These are phyloP conservation scores for Boletus sensibilis DNA, from an alignment of 768 basidiomycete species.

Conservation along the genomic window DNA sequence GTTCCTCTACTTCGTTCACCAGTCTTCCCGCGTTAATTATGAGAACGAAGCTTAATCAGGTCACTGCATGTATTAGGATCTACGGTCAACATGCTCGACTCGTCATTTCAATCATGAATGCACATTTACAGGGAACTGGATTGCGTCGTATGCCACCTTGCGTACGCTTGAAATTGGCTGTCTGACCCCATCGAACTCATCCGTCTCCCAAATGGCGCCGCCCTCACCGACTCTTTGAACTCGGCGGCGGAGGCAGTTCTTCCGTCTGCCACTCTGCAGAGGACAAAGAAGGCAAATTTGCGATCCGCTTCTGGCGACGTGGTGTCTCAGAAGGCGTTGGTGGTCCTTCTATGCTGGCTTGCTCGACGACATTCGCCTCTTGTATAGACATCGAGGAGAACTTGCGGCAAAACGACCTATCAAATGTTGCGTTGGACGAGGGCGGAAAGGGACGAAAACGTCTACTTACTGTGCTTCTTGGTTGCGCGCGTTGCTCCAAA, in stretches of 20 bases:
- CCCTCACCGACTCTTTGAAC: slow-evolving; percentile 5
- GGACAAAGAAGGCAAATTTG: slow-evolving; percentile 45
- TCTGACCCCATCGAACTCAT: background rate
- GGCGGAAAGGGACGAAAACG: too few species aligned
- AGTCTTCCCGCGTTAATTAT: background rate
- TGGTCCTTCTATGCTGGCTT: background rate
- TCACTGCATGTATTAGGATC: background rate
- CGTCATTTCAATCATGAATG: background rate
- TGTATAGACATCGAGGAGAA: slow-evolving; percentile 34
- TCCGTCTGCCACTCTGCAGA: slow-evolving; percentile 57
- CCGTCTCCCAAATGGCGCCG: background rate
- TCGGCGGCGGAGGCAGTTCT: slow-evolving; percentile 44
- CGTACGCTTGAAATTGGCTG: background rate
- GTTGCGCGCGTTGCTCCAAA: slow-evolving; percentile 70
- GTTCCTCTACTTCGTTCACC: too few species aligned
- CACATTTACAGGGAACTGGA: background rate
- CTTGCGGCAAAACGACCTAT: slow-evolving; percentile 20
- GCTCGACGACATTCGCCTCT: slow-evolving; percentile 19
- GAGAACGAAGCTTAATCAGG: too few species aligned
- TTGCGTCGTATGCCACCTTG: background rate
- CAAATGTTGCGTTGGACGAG: background rate
- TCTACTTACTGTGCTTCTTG: slow-evolving; percentile 69
- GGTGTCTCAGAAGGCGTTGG: slow-evolving; percentile 7
- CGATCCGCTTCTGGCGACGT: slow-evolving; percentile 27
- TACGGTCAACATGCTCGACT: background rate